Percentiles rank a stretch among this genome's conserved stretches.
These are phyloP conservation scores for Morella rubra DNA, from an alignment of 306 rosid genomes.

Conservation along the genomic window DNA sequence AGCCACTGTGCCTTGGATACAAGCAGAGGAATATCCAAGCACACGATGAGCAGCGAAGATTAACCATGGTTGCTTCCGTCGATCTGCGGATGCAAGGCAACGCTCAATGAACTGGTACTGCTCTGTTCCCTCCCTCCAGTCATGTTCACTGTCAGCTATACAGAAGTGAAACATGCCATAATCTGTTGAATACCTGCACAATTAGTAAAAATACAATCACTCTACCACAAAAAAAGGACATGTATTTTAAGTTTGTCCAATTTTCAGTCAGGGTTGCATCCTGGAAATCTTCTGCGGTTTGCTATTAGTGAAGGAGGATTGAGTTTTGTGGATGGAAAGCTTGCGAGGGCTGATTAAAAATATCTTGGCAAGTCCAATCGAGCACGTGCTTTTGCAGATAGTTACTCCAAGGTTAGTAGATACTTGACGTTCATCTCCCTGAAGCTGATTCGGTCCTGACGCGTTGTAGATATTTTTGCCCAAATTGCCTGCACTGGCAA, in stretches of 20 bases:
- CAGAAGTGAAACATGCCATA: background rate
- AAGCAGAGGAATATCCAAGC: too few species aligned
- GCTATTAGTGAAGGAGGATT: slow-evolving; percentile 74
- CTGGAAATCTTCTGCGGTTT: slow-evolving; percentile 77
- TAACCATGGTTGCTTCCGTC: too few species aligned
- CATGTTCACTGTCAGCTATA: background rate
- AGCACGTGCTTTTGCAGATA: slow-evolving; percentile 92
- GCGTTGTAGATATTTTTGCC: slow-evolving; percentile 6
- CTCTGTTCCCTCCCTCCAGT: too few species aligned
- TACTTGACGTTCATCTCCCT: slow-evolving; percentile 6
- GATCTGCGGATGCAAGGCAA: too few species aligned
- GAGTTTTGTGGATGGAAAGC: slow-evolving; percentile 68
- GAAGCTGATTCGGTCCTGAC: slow-evolving; percentile 11
- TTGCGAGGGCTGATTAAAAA: slow-evolving; percentile 75
- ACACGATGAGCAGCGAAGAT: too few species aligned
- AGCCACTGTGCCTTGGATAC: too few species aligned
- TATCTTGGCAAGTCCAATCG: slow-evolving; percentile 68
- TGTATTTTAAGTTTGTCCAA: slow-evolving; percentile 13
- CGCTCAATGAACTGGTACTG: too few species aligned
- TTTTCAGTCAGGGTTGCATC: slow-evolving; percentile 60
- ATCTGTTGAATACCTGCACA: background rate
- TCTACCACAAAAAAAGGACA: too few species aligned
- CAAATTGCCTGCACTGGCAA: background rate
- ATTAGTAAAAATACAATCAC: too few species aligned
- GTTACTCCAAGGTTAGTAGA: slow-evolving; percentile 85